Conservation (phyloP, 257 asterid species). For the Solanum tarijense region DNA sequence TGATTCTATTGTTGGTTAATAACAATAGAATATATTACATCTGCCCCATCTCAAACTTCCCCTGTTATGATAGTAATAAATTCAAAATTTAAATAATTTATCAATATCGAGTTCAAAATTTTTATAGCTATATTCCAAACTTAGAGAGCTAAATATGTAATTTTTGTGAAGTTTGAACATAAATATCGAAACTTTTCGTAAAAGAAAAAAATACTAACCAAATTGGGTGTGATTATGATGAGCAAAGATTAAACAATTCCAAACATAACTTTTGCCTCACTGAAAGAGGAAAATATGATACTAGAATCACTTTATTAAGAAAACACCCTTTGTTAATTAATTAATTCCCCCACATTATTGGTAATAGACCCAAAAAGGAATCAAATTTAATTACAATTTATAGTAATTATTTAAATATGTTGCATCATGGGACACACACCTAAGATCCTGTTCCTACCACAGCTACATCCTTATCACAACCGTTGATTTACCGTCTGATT, state of each 20-base stretch:
- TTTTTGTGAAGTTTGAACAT: background rate
- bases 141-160: background rate
- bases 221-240: background rate
- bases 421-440: constrained; percentile 1
- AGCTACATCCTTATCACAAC: background rate
- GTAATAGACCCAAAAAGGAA: background rate
- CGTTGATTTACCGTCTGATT: background rate
- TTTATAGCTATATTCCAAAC: background rate
- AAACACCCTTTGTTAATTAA: background rate
- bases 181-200: background rate
- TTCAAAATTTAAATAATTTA: background rate
- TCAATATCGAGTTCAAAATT: rapidly evolving
- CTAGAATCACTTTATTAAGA: background rate
- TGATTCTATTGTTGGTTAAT: background rate
- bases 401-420: background rate
- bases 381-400: background rate
- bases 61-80: background rate
- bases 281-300: background rate
- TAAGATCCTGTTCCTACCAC: background rate
- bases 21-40: too few species aligned
- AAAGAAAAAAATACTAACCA: background rate
- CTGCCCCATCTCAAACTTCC: background rate
- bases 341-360: background rate
- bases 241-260: background rate
- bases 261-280: background rate